These are phyloP conservation scores for Trichoderma reesei DNA, from an alignment of 495 filamentous ascomycete genomes.

Conservation along the genomic window DNA sequence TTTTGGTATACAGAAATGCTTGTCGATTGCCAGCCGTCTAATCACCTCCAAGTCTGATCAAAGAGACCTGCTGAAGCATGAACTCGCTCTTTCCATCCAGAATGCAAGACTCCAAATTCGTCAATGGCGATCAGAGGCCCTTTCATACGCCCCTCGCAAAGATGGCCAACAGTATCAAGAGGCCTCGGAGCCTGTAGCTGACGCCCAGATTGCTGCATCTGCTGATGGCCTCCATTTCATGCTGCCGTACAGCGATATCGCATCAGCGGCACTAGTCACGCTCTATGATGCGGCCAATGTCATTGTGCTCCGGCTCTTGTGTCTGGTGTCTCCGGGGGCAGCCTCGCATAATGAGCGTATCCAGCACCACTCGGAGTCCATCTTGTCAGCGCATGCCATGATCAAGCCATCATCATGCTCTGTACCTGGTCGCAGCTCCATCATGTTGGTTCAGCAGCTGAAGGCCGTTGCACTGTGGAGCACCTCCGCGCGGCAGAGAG, in stretches of 20 bases:
- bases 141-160: background rate
- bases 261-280: background rate
- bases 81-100: background rate
- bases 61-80: background rate
- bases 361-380: background rate
- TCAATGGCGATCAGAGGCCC: background rate
- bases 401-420: background rate
- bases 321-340: background rate
- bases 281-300: conserved; percentile 6
- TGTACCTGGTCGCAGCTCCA: conserved; percentile 1
- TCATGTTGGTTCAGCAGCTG: conserved; percentile 6
- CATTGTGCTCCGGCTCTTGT: background rate
- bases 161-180: background rate
- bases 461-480: conserved; percentile 3
- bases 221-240: background rate
- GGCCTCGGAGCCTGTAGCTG: background rate
- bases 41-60: background rate
- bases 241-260: background rate
- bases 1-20: background rate
- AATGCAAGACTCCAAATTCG: background rate
- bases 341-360: background rate
- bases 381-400: background rate
- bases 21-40: background rate
- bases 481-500: background rate
- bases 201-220: background rate